Base-by-base conservation (phyloP, 805 yeast genomes). In the Saccharomycopsis sp. region DNA sequence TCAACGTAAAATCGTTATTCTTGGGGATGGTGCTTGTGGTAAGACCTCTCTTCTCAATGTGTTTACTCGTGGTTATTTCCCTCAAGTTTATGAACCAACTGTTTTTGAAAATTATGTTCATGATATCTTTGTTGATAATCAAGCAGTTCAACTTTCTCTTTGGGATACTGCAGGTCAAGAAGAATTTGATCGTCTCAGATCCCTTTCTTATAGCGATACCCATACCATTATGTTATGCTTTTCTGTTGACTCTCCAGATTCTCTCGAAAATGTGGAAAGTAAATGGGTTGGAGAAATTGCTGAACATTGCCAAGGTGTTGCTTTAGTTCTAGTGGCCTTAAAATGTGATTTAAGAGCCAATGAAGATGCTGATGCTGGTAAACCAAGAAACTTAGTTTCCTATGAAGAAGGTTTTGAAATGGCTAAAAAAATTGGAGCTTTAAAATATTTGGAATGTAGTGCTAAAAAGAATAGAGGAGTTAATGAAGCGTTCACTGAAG, bases 121-220 rank as follows among this genome's bases (percentile, higher is more conserved):
- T 61, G 97, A 89, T 58, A 92, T 89, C 49, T 89, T 85, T 62
- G 87, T 89, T 41, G 98, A 89, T 58, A 89, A 89, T 39, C 86
- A 85, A 58, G 86, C 92, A 37, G 83, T 89, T 52, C 94, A 88
- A 55, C 65, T 89, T 42, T 87, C 96, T 13, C 66, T 89, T 41
- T 92, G 98, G 98, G 98, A 89, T 59, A 89, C 98, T 4, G 98
- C 98, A 1, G 98, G 98, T 5, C 98, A 89, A 66, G 98, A 89
- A 63, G 98, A 89, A 63, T 89, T 89, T 53, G 98, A 89, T 60
- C 72, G 96, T 48, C 70, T 89, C 59, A 74, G 98, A 59, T 85
- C 96, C 1, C 68, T 89, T 46, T 82, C 94, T 37, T 92, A 92
- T 60, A 79, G 88, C 21, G 97, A 92, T 60, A 92, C 98, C 3